Base-by-base conservation (phyloP, 2,329 filamentous ascomycete species). In the Aurifilum marmelostoma region DNA sequence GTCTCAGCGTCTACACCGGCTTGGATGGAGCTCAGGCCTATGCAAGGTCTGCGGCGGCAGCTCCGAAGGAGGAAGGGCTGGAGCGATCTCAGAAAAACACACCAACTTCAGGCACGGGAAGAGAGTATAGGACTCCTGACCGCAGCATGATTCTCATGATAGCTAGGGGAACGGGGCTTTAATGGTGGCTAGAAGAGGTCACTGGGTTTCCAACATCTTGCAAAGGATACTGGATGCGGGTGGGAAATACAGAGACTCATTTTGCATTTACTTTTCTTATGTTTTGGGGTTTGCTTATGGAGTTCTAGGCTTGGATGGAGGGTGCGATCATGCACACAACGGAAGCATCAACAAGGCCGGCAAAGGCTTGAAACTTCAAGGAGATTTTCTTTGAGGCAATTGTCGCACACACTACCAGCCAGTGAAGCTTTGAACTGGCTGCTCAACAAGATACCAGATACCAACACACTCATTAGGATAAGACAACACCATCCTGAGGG, bases 41-140 rank as follows among this genome's bases (percentile, higher is more conserved):
- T 67, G 37, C 61, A 52, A n/a, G 66, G 39, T 5, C 37, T 59
- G 12, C 66, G 50, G 18, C 59, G 60, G 32, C 63, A 65, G 32
- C 34, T 67, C 11, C 66, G 66, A 3, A 56, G 66, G 66, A 67
- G 66, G 34, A 43, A 67, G 39, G 66, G 66, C n/a, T 67, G 66
- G 66, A 54, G 39, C 5, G 60, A 67, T 16, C 37, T 54, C 14
- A 56, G 66, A 21, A 58, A 47, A 37, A 63, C 21, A 29, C 50
- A 41, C 34, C 52, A 67, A 12, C 39, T 63, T 24, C 66, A 63
- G 24, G 47, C 34, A 5, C 37, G 43, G 14, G 66, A 67, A 21
- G 66, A 67, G 60, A 43, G 50, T 21, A 21, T 43, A 2, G 66
- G 66, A 16, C 50, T 67, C 3, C 27, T 67, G 37, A 34, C 66